Base-by-base conservation (phyloP, 2,329 filamentous ascomycete genomes). In the Cladosporium sphaerospermum region DNA sequence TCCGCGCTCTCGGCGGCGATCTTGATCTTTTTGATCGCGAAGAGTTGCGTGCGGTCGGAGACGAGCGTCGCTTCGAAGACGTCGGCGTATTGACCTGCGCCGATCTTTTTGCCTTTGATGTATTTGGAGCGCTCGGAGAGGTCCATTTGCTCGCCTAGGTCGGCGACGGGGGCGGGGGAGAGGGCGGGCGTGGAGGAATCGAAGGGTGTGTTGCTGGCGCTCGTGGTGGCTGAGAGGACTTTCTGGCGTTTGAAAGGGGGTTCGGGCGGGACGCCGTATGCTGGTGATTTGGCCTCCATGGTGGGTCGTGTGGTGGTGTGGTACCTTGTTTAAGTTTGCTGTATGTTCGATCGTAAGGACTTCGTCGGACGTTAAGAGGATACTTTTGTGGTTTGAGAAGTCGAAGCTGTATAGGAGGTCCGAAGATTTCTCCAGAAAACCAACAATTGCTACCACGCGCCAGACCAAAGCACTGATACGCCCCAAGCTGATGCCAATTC, bases 1-100 rank as follows among this genome's bases (percentile, higher is more conserved):
- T 97, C 90, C 55, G 83, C 85, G 73, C 89, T 95, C 67, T 92
- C 88, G 56, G 86, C 85, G 62, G 89, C 86, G 54, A 90, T 77
- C 69, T 93, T 93, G 75, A 93, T 93, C 74, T 92, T 93, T 71
- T 95, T 95, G 76, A 95, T 92, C 63, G 93, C 93, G 58, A 99
- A 88, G 52, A 87, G 81, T 40, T 82, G 80, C 33, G 78, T 78
- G 5, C 89, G 86, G 62, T 93, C 83, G 55, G 73, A 68, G 57
- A 84, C 82, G 43, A 93, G 79, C 71, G 92, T 87, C 49, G 91
- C 93, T 50, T 91, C 83, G 75, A 90, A 96, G 65, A 99, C 93
- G 64, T 95, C 85, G 68, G 93, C 93, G 70, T 99, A 99, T 59
- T 93, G 97, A 75, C 93, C 93, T 72, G 95, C 89, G 69, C 93